Conservation (phyloP, 768 basidiomycete species). For the Dendrothele bispora region DNA sequence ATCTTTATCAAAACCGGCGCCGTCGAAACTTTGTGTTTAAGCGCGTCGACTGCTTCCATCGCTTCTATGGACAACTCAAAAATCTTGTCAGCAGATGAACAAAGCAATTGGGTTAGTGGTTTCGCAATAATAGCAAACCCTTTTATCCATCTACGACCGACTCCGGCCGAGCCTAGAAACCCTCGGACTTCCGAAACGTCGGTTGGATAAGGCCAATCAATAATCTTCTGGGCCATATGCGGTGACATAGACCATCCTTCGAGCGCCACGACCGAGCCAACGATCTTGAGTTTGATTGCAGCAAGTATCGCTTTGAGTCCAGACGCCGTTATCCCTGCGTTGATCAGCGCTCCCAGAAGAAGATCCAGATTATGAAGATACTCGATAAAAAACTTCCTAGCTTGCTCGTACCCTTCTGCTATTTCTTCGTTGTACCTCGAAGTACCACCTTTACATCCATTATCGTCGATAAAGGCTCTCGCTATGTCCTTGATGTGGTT, state of each 20-base stretch:
- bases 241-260: constrained; percentile 24
- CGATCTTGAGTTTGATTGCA: constrained; percentile 19
- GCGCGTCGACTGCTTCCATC: constrained; percentile 20
- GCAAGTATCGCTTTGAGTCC: constrained; percentile 27
- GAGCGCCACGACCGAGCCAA: constrained; percentile 24
- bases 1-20: constrained; percentile 31
- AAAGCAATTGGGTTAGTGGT: constrained; percentile 22
- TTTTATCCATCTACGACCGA: constrained; percentile 20
- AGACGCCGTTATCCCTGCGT: constrained; percentile 30
- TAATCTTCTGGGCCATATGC: not conserved
- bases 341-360: constrained; percentile 18
- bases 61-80: constrained; percentile 19
- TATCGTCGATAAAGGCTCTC: constrained; percentile 21
- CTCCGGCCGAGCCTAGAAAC: constrained; percentile 25
- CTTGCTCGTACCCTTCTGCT: constrained; percentile 18
- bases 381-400: constrained; percentile 28
- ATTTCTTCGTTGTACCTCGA: constrained; percentile 16
- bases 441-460: constrained; percentile 15
- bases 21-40: constrained; percentile 18
- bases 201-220: constrained; percentile 17
- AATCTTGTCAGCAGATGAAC: no score
- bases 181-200: constrained; percentile 18
- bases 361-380: constrained; percentile 20
- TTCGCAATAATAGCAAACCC: constrained; percentile 21
- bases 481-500: constrained; percentile 5